Conservation (phyloP, 371 early-diverging fungal genomes). For the Conidiobolus incongruus region DNA sequence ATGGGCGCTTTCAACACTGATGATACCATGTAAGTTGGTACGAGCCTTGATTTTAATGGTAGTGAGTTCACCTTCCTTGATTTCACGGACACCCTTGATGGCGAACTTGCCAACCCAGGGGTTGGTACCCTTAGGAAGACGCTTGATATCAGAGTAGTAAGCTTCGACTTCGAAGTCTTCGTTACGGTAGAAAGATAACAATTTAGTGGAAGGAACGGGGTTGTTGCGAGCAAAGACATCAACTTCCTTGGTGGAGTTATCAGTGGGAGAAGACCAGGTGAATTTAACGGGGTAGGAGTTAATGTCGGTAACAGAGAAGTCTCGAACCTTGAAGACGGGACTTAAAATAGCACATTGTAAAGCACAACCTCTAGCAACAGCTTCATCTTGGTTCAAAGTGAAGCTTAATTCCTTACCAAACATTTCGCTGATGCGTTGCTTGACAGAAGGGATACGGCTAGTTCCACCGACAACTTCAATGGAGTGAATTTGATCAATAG, state of each 20-base stretch:
- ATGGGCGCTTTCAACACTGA: conserved; percentile 64
- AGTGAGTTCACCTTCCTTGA: conserved; percentile 15
- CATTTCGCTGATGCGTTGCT: conserved; percentile 60
- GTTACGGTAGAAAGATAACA: no score
- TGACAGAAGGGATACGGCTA: conserved; percentile 84
- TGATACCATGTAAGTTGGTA: conserved; percentile 17
- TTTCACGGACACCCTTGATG: conserved; percentile 25
- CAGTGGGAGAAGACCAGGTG: conserved; percentile 45
- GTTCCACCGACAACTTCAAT: conserved; percentile 90
- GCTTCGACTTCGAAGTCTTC: no score
- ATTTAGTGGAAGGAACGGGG: no score
- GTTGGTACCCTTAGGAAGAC: conserved; percentile 42
- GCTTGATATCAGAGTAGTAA: no score
- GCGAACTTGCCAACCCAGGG: conserved; percentile 44
- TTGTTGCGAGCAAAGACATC: no score
- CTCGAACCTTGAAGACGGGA: conserved; percentile 94
- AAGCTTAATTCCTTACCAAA: conserved; percentile 69
- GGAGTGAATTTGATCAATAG: conserved; percentile 63
- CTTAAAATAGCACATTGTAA: conserved; percentile 92
- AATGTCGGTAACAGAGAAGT: conserved; percentile 78
- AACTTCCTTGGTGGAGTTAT: no score
- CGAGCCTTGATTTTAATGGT: conserved; percentile 82
- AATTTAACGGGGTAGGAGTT: conserved; percentile 50
- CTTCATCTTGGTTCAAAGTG: conserved; percentile 95
- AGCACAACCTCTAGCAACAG: conserved; percentile 88